A percentile compares a stretch with the other conserved stretches of the same genome.
These are phyloP conservation scores for Phyllosticta citriasiana DNA, from an alignment of 2,329 filamentous ascomycete genomes.

Conservation along the genomic window DNA sequence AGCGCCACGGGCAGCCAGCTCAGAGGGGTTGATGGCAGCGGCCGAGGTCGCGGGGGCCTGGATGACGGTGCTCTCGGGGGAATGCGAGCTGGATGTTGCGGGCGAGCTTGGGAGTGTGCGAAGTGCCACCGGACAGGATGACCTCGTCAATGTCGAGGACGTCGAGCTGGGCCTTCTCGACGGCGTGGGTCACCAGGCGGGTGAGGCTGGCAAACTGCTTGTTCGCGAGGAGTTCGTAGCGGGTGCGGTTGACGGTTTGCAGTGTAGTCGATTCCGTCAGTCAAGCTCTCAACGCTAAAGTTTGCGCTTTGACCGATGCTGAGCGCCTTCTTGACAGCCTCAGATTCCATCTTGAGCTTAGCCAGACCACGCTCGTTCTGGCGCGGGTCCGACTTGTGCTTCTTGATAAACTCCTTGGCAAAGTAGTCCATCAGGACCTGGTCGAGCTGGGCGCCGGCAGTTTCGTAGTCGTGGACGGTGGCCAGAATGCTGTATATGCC, in stretches of 20 bases:
- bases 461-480: slow-evolving; percentile 91
- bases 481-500: slow-evolving; percentile 95
- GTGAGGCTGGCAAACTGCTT: slow-evolving; percentile 86
- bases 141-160: slow-evolving; percentile 91
- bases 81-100: slow-evolving; percentile 70
- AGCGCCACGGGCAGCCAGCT: slow-evolving; percentile 78
- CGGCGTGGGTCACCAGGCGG: slow-evolving; percentile 68
- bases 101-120: slow-evolving; percentile 90
- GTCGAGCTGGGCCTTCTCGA: slow-evolving; percentile 89
- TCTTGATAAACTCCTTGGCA: slow-evolving; percentile 98
- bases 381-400: slow-evolving; percentile 77
- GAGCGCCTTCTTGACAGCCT: slow-evolving; percentile 84
- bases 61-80: slow-evolving; percentile 67
- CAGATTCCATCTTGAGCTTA: slow-evolving; percentile 85
- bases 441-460: slow-evolving; percentile 77
- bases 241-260: slow-evolving; percentile 86
- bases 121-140: slow-evolving; percentile 82
- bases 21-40: slow-evolving; percentile 82
- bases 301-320: slow-evolving; percentile 79
- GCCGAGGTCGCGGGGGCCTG: slow-evolving; percentile 72
- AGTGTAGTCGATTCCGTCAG: slow-evolving; percentile 82
- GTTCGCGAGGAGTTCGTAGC: slow-evolving; percentile 80
- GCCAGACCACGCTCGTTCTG: slow-evolving; percentile 72
- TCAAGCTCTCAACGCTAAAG: slow-evolving; percentile 86
- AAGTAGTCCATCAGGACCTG: slow-evolving; percentile 91